Evolutionary conservation across 257 asterid genomes (phyloP), one percentile per base, ranked within the genome.

Genomic region (Apocynum venetum): DNA sequence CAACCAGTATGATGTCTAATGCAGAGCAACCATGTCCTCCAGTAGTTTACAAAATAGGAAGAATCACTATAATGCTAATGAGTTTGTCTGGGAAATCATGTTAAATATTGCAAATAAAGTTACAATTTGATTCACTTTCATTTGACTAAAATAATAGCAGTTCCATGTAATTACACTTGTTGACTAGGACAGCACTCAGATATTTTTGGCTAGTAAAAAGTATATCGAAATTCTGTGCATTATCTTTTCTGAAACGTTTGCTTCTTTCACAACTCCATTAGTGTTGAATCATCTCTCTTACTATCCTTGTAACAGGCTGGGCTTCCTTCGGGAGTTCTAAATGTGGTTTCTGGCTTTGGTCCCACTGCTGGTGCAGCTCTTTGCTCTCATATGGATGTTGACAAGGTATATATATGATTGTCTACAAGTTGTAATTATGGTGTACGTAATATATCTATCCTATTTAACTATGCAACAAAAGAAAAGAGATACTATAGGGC

Each of bases 361-460:
- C 90, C 95, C 1, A 91, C 94, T 4, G 99, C 97, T 81, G 99
- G 99, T 80, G 96, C 93, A 61, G 89, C 99, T 78, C 99, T 96
- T 76, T 89, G 96, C 86, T 84, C 88, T 80, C 99, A 96, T 85
- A 96, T 93, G 99, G 96, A 93, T 75, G 99, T 96, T 81, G 99
- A 96, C 87, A 91, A 96, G 98, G 99, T 96, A 61, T 11, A 5
- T 49, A 13, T 78, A 14, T 17, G 11, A 20, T 2, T 17, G 10
- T 20, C 38, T 63, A 31, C 14, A 64, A 57, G 25, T 43, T 38
- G 53, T 49, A 15, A 68, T 31, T 40, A 64, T 68, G 49, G 14
- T 17, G 31, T 6, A 4, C 41, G 35, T 41, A 38, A 25, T 68
- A 17, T 14, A 59, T 8, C 35, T 4, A 8, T 20, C 20, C 36